A percentile compares a stretch with the other conserved stretches of the same genome.
Evolutionary conservation across 2,329 filamentous ascomycete genomes (phyloP).

Genomic region (Claviceps monticola): DNA sequence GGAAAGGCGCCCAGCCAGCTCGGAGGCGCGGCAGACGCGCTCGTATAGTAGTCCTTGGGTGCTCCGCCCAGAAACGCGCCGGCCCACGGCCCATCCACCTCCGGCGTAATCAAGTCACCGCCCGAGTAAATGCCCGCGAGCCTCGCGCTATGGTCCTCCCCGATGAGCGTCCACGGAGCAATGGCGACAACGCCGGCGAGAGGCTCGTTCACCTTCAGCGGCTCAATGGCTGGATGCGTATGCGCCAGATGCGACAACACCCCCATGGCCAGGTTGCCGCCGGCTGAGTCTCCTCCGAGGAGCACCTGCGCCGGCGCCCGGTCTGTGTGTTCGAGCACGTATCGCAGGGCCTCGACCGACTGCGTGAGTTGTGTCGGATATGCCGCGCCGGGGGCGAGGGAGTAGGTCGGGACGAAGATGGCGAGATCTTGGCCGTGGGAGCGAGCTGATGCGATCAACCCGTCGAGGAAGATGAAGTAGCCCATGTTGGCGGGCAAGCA

Average conservation of each 20-base stretch:
- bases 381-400: slow-evolving; percentile 9
- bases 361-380: slow-evolving; percentile 12
- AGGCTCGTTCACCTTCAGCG: slow-evolving; percentile 6
- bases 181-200: slow-evolving; percentile 8
- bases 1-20: slow-evolving; percentile 11
- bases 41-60: slow-evolving; percentile 9
- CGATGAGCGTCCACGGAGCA: slow-evolving; percentile 10
- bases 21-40: slow-evolving; percentile 7
- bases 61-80: slow-evolving; percentile 6
- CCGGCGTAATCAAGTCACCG: slow-evolving; percentile 9
- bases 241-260: slow-evolving; percentile 12
- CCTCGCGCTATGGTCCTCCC: slow-evolving; percentile 3
- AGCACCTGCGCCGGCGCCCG: slow-evolving; percentile 7
- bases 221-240: slow-evolving; percentile 9
- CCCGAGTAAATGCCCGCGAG: slow-evolving; percentile 7
- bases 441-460: slow-evolving; percentile 7
- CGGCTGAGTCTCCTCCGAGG: slow-evolving; percentile 12
- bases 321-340: slow-evolving; percentile 7
- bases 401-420: slow-evolving; percentile 10
- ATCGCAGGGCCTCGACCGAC: slow-evolving; percentile 9
- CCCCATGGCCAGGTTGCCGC: slow-evolving; percentile 11
- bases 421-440: slow-evolving; percentile 7
- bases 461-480: slow-evolving; percentile 9
- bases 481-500: slow-evolving; percentile 10
- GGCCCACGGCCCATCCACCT: slow-evolving; percentile 7